Conservation (phyloP, 2,329 filamentous ascomycete genomes). For the Colletotrichum neosansevieriae region DNA sequence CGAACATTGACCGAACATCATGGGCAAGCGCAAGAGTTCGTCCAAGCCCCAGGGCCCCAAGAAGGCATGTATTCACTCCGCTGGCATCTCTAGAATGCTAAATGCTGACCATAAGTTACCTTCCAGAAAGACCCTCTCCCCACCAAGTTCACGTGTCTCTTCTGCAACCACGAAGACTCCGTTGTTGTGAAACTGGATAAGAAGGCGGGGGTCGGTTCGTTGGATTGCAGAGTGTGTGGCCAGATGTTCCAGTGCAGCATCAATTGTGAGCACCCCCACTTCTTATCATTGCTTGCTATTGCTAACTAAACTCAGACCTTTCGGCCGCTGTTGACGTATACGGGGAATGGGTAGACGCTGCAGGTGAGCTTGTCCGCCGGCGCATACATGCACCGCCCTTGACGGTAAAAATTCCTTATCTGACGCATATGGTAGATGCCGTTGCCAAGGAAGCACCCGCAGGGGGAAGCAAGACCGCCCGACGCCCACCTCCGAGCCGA, state of each 20-base stretch:
- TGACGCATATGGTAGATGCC: constrained; percentile 52
- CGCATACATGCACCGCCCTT: background rate
- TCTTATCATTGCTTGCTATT: constrained; percentile 27
- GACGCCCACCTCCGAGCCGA: constrained; percentile 42
- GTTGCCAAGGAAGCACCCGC: constrained; percentile 60
- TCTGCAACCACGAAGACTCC: constrained; percentile 97
- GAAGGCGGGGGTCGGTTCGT: constrained; percentile 85
- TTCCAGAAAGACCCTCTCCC: constrained; percentile 76
- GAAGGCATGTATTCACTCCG: constrained; percentile 68
- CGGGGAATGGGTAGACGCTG: constrained; percentile 96
- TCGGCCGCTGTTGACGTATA: constrained; percentile 95
- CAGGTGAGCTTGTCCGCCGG: constrained; percentile 55
- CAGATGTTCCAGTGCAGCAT: constrained; percentile 94
- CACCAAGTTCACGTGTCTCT: constrained; percentile 94
- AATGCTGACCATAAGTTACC: background rate
- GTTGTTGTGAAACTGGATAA: constrained; percentile 94
- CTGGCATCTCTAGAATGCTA: background rate
- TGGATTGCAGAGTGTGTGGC: constrained; percentile 93
- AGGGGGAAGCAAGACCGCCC: constrained; percentile 28
- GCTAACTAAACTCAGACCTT: constrained; percentile 70
- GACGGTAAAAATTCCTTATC: background rate
- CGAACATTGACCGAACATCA: constrained; percentile 43
- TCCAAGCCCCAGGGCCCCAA: constrained; percentile 84
- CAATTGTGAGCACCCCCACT: constrained; percentile 75
- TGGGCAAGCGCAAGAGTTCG: constrained; percentile 95